A percentile compares a stretch with the other conserved stretches of the same genome.
Conservation (phyloP, 2,329 filamentous ascomycete genomes). For the Thelonectria discophora region DNA sequence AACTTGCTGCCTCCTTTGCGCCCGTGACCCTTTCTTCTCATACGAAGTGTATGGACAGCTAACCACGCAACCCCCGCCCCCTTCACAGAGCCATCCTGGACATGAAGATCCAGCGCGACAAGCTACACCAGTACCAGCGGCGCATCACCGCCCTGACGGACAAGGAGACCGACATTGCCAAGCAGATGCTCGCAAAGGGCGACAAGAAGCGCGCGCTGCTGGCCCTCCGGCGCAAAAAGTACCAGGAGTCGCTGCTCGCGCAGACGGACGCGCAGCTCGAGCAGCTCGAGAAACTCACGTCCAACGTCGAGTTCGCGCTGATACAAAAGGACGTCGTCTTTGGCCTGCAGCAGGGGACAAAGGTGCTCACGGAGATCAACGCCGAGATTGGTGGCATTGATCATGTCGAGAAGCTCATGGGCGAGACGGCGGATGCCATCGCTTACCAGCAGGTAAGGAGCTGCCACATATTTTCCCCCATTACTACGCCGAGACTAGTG, state of each 20-base stretch:
- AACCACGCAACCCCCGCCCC: conserved; percentile 4
- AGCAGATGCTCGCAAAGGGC: conserved; percentile 79
- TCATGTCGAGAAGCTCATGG: conserved; percentile 93
- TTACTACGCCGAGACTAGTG: no score
- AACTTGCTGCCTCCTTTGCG: conserved; percentile 17
- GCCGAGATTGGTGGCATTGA: conserved; percentile 96
- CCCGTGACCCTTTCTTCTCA: conserved; percentile 24
- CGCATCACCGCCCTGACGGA: conserved; percentile 86
- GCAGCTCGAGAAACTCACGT: conserved; percentile 87
- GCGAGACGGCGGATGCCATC: conserved; percentile 87
- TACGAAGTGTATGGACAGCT: no score
- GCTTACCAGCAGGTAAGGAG: conserved; percentile 84
- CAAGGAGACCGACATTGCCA: conserved; percentile 87
- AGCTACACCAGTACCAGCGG: conserved; percentile 94
- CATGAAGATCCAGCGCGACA: conserved; percentile 97
- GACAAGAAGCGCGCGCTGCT: conserved; percentile 86
- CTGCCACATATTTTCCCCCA: no score
- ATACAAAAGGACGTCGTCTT: conserved; percentile 97
- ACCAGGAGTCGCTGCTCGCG: conserved; percentile 87
- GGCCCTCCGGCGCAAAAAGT: conserved; percentile 93
- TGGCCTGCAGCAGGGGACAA: conserved; percentile 90
- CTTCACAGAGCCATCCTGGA: conserved; percentile 90
- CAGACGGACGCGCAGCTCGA: conserved; percentile 96
- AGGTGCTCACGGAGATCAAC: conserved; percentile 89
- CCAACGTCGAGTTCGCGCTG: conserved; percentile 91